Base-by-base conservation (phyloP, 164 flowering plant species). In the Paratinospora sagittata region DNA sequence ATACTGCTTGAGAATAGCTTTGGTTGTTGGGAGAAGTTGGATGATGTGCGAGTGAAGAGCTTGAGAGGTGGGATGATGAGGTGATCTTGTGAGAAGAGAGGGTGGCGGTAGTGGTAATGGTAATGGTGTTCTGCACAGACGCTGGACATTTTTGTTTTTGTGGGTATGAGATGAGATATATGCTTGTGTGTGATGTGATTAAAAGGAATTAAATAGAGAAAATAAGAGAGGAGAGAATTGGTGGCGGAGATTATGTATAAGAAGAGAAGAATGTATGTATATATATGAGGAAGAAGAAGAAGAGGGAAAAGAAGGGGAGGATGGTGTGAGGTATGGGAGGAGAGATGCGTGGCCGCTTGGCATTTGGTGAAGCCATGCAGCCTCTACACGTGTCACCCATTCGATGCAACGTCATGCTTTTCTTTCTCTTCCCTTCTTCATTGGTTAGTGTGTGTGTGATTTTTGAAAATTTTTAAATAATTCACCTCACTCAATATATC, bases 41-140 rank as follows among this genome's bases (percentile, higher is more conserved):
- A n/a, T n/a, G n/a, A n/a, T 67, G 66, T 76, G 75, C 78, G 73
- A 66, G 70, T 27, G 67, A 81, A 78, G 13, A 83, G 89, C 71
- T 86, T 88, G 16, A 88, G 73, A 0, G 92, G 89, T 5, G 90
- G 90, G 47, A 85, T 79, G 74, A 52, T n/a, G n/a, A n/a, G n/a
- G n/a, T n/a, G n/a, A n/a, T n/a, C n/a, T n/a, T n/a, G 41, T 70
- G 24, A 43, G 49, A 52, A 39, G 68, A 66, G 75, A 26, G 76
- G 83, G 81, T 77, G 80, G 21, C 67, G 65, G 19, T 62, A 60
- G 63, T 57, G 75, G 13, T 84, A 78, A 24, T 67, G 49, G 14
- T 65, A 62, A 65, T 67, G 79, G 3, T 84, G 76, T 13, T 83
- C 87, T 21, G 84, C 78, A 65, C 87, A 89, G 33, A 84, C 67